Evolutionary conservation across 2,329 filamentous ascomycete species (phyloP).

Genomic region (Apiospora sp.): DNA sequence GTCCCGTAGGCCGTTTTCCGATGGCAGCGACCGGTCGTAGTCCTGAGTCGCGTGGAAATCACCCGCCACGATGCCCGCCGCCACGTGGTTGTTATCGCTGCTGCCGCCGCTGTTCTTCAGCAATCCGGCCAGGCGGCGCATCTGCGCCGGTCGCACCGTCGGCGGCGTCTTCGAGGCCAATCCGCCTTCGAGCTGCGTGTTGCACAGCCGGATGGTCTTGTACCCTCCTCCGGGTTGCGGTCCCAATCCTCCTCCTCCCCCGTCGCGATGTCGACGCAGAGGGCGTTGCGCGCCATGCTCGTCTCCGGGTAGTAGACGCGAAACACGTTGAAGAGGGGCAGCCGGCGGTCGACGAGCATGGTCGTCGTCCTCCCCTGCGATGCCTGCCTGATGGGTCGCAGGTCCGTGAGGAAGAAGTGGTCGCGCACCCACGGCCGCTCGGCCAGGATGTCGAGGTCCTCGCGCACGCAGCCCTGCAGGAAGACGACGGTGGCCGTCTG

Average conservation of each 20-base stretch:
- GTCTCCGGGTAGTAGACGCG: conserved; percentile 54
- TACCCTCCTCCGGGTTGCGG: too few relatives aligned
- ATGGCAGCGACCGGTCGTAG: conserved; percentile 47
- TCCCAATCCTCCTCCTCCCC: conserved; percentile 9
- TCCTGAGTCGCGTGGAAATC: conserved; percentile 64
- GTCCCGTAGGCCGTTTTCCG: conserved; percentile 48
- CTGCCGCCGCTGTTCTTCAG: conserved; percentile 26
- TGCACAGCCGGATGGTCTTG: conserved; percentile 32
- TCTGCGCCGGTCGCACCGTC: conserved; percentile 34
- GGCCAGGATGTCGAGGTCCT: conserved; percentile 54
- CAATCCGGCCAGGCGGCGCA: conserved; percentile 30
- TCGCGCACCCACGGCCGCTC: conserved; percentile 52
- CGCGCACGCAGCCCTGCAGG: conserved; percentile 58
- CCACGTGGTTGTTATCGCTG: conserved; percentile 30
- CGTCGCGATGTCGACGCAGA: conserved; percentile 33
- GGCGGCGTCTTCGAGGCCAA: neutral
- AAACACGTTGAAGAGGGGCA: conserved; percentile 51
- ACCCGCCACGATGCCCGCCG: conserved; percentile 56
- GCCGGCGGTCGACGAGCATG: conserved; percentile 55
- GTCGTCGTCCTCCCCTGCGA: conserved; percentile 49
- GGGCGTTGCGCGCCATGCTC: conserved; percentile 56
- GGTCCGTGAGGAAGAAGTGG: conserved; percentile 56
- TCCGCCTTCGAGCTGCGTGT: conserved; percentile 39
- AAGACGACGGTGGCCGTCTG: conserved; percentile 50
- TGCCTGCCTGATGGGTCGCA: neutral